Base-by-base conservation (phyloP, 2,329 filamentous ascomycete genomes). In the Dactylonectria macrodidyma region DNA sequence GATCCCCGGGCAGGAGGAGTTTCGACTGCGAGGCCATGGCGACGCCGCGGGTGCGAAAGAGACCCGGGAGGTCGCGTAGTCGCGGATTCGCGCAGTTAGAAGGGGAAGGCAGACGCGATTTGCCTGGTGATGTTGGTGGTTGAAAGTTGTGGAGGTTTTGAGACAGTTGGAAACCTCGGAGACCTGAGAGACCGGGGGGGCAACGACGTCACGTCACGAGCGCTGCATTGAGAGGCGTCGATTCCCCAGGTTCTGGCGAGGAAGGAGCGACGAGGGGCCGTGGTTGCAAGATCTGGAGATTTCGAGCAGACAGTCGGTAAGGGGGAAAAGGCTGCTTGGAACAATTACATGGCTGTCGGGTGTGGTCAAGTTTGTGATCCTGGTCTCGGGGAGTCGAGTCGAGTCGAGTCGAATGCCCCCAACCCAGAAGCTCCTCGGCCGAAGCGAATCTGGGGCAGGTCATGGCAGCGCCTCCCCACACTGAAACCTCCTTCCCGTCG, bases 1-100 rank as follows among this genome's bases (percentile, higher is more conserved):
- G 88, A 73, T 93, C 89, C 68, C 87, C 81, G 50, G 83, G 80
- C 46, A 91, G 84, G 55, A 87, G 83, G 69, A 94, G 83, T 79
- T 95, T 95, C 59, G 94, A 95, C 78, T 92, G 92, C 66, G 84
- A 89, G 67, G 92, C 92, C 93, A 95, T 95, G 72, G 71, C 76
- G 48, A 62, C 52, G 50, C 41, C 54, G 50, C 47, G 50, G 47
- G 44, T 38, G 48, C 54, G 44, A 57, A 50, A 36, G 30, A 41
- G 51, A 33, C 58, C 55, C 24, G 59, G 50, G 51, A 41, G 52
- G 14, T 52, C 33, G 50, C 16, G 50, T 24, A 34, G 14, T 52
- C 33, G 50, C 16, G 50, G 33, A 34, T 54, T 36, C 46, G 57
- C 41, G 19, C 26, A 59, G 38, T 44, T 41, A n/a, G 5, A 48